phyloP scores from a whole-genome alignment of 2,329 filamentous ascomycete genomes.

The Diaporthe aspalathi region DNA sequence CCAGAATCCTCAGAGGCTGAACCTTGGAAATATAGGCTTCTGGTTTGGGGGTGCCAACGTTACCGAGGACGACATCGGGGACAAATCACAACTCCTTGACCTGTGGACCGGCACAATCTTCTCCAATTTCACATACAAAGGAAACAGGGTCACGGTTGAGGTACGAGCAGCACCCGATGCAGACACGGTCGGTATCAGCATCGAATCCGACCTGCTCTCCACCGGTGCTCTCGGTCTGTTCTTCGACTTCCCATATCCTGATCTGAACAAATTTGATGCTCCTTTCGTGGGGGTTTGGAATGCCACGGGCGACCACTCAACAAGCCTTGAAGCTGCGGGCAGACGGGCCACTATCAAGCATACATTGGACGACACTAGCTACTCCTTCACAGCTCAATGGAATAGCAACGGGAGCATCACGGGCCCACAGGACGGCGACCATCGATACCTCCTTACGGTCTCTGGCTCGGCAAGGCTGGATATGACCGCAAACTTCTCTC shows the following conservation, averaged over 20 bases:
- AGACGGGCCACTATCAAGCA: slow-evolving; percentile 55
- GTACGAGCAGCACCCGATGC: slow-evolving; percentile 55
- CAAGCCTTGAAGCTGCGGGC: slow-evolving; percentile 46
- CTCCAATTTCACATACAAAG: slow-evolving; percentile 58
- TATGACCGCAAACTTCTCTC: slow-evolving; percentile 50
- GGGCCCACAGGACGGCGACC: slow-evolving; percentile 50
- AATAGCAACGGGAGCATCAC: slow-evolving; percentile 48
- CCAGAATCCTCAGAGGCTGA: slow-evolving; percentile 63
- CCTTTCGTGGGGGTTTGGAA: slow-evolving; percentile 66
- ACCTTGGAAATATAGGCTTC: slow-evolving; percentile 60
- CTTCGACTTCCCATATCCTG: slow-evolving; percentile 64
- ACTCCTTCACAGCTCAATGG: slow-evolving; percentile 55
- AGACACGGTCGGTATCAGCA: slow-evolving; percentile 57
- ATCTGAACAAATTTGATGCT: slow-evolving; percentile 63
- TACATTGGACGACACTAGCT: slow-evolving; percentile 55
- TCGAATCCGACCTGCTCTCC: slow-evolving; percentile 55
- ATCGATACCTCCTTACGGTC: slow-evolving; percentile 56
- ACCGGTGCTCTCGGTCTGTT: slow-evolving; percentile 56
- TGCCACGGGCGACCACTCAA: slow-evolving; percentile 57
- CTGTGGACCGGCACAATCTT: slow-evolving; percentile 59
- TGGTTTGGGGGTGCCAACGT: slow-evolving; percentile 54
- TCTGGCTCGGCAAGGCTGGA: slow-evolving; percentile 44
- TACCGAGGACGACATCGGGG: slow-evolving; percentile 53
- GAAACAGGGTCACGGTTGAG: slow-evolving; percentile 51
- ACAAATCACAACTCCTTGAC: slow-evolving; percentile 58